Base-by-base conservation (phyloP, 768 basidiomycete genomes). In the Leccinum olivaceopallidum region DNA sequence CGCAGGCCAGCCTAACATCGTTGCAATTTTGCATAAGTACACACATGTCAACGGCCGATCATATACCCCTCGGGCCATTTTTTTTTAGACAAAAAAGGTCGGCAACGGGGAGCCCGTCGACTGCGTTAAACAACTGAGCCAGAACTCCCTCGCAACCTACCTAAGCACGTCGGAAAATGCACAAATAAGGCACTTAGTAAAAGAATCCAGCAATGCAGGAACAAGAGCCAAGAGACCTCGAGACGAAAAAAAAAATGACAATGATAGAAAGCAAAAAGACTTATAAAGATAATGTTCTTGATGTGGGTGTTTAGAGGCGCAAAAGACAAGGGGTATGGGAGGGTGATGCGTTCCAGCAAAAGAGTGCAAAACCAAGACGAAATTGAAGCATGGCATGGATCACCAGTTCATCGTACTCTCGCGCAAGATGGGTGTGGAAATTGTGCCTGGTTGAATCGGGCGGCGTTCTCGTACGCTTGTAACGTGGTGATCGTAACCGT, bases 401-500 rank as follows among this genome's bases (percentile, higher is more conserved):
- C 78, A 94, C 90, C 91, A 94, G 73, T 92, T 90, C 85, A 93
- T 85, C 65, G 86, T 93, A 75, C 87, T 94, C 76, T 91, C 88
- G 69, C 83, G 79, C 75, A 94, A 70, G 61, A 92, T 83, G 22
- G 92, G 92, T 55, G 89, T 83, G 3, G 87, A 88, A 61, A 94
- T 93, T 39, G 84, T 77, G 20, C 73, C 80, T n/a, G 88, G 81
- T 28, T 80, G 69, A 44, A 90, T 80, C 60, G 80, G 77, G 66
- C 85, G 78, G 53, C 89, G 80, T 76, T 88, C 83, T 58, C 79
- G 81, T 80, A 83, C 81, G 37, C 49, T 57, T 47, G 69, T 73
- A 18, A 64, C 63, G 49, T 67, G 72, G 56, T 75, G 73, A 60
- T 74, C 76, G 59, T 72, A 77, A 63, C 75, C 70, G 13, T 72